Base-by-base conservation (phyloP, 169 alveolate species). In the Plasmodium chabaudi region DNA sequence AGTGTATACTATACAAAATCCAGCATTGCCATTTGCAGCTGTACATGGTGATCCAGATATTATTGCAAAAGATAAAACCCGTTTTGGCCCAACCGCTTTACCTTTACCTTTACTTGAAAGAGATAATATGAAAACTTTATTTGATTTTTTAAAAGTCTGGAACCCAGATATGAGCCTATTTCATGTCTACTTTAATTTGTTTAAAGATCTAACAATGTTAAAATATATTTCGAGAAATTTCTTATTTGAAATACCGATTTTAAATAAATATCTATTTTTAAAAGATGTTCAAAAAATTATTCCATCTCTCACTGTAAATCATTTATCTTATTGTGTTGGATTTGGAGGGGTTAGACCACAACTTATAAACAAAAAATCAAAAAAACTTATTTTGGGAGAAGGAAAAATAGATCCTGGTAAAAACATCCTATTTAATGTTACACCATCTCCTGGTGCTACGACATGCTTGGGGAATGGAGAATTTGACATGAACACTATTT, bases 391-490 rank as follows among this genome's bases (percentile, higher is more conserved):
- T 25, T 87, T 94, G 19, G 97, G 97, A n/a, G 96, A 95, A 72
- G 95, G 96, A 46, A 95, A 95, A 75, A 94, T 95, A 12, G 82
- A 87, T 19, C 42, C 94, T 63, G 95, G 96, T 15, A 93, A 93
- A 21, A 95, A 95, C 17, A 90, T 94, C 55, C 94, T 95, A 4
- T 95, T 94, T 91, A 95, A 95, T 75, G 91, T 95, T 39, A 94
- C 97, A 0, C 96, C 97, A 27, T 95, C 97, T 10, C 97, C 97
- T 2, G 97, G 97, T 5, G 97, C 97, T 49, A 95, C 97, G 17
- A 95, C 97, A 12, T 95, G 97, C 72, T 86, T 95, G 19, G 95
- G 97, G 5, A 94, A 93, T 74, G 96, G 97, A 13, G 96, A 94
- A 61, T 70, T 79, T 15, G 97, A 95, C 74, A 92, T 93, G 95